Percentiles rank a stretch among this genome's conserved stretches.
Evolutionary conservation across 306 rosid species (phyloP).

Genomic region (Astragalus glycyphyllos): DNA sequence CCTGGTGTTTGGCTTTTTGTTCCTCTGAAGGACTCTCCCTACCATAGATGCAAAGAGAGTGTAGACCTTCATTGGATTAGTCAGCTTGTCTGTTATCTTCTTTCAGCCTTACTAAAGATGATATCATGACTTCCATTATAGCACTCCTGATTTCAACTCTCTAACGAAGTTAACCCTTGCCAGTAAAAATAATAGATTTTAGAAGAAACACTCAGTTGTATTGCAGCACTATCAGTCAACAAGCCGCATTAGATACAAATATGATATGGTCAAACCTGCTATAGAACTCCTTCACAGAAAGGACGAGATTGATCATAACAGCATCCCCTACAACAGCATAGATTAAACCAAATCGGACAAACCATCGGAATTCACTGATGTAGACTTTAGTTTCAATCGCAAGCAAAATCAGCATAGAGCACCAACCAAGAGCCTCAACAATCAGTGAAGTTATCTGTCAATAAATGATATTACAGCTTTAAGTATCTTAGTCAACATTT

Average conservation of each 20-base stretch:
- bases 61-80: background rate
- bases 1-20: background rate
- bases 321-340: constrained; percentile 79
- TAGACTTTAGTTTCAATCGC: constrained; percentile 78
- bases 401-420: constrained; percentile 79
- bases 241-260: constrained; percentile 28
- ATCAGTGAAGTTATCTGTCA: constrained; percentile 70
- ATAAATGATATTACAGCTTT: constrained; percentile 42
- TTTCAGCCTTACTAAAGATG: constrained; percentile 10
- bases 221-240: constrained; percentile 27
- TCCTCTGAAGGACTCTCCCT: background rate
- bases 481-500: constrained; percentile 30
- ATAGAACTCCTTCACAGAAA: constrained; percentile 68
- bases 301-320: constrained; percentile 77
- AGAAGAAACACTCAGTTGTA: background rate
- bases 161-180: constrained; percentile 10
- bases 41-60: constrained; percentile 13
- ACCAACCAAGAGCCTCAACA: constrained; percentile 79
- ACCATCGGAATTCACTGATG: constrained; percentile 82
- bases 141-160: constrained; percentile 1
- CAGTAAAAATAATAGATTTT: background rate
- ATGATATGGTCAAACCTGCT: constrained; percentile 61
- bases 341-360: constrained; percentile 78
- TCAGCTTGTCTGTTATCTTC: constrained; percentile 20
- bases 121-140: background rate